Evolutionary conservation across 2,329 filamentous ascomycete genomes (phyloP), one percentile per base, ranked within the genome.

Genomic region (Colletotrichum incanum): DNA sequence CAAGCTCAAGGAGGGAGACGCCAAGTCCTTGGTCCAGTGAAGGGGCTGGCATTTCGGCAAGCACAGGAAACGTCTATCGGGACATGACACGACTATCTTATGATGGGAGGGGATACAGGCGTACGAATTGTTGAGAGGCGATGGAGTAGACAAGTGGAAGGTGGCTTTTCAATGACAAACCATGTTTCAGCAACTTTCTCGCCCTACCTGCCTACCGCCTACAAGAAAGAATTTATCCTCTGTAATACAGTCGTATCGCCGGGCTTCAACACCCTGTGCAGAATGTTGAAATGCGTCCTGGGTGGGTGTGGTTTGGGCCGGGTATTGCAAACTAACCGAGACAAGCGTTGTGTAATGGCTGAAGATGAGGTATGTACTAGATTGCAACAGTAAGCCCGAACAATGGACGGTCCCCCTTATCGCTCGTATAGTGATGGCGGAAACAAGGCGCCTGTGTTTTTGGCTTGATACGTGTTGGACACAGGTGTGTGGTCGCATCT

Each of bases 1-100:
- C 76, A 98, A 97, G 89, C 85, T 96, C 71, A 95, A 96, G 87
- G 93, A 93, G 26, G 92, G 91, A 52, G 96, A 98, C 74, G 85
- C 90, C 77, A 97, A 96, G 88, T 85, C 85, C 26, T 80, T 94
- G 74, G 82, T 77, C 66, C 87, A 81, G 65, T 70, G 56, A 52
- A 50, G 26, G 41, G 28, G 14, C 14, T n/a, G 34, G n/a, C 14
- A n/a, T 45, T 26, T 58, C 9, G 8, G 26, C 5, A 18, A 14
- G 23, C 26, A 9, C 16, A 16, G 18, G 18, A 65, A 23, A 52
- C 14, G 18, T 54, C 20, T 49, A 31, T 60, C 23, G 28, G 39
- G 34, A 31, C 20, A 67, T 61, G 14, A 71, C 58, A 68, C 26
- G 28, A n/a, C 23, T 31, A 50, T 18, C n/a, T 45, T 14, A 50